A percentile compares a stretch with the other conserved stretches of the same genome.
Evolutionary conservation across 2,329 filamentous ascomycete species (phyloP).

Genomic region (Monosporascus sp.): DNA sequence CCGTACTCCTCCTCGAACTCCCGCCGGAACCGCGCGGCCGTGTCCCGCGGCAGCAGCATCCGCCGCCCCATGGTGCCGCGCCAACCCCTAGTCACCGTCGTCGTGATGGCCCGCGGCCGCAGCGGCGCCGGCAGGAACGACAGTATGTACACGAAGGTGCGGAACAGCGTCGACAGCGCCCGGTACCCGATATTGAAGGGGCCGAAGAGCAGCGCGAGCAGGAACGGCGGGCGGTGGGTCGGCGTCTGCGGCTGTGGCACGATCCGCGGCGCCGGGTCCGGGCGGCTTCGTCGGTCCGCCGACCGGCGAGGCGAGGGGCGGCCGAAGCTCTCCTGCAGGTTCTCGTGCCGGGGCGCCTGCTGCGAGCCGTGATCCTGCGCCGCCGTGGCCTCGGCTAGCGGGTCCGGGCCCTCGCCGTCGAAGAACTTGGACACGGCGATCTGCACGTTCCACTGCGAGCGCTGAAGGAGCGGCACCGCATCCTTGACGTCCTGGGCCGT

Average conservation of each 20-base stretch:
- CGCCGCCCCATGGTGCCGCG: constrained; percentile 65
- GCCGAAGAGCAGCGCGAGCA: constrained; percentile 72
- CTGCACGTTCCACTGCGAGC: constrained; percentile 97
- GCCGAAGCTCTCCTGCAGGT: constrained; percentile 58
- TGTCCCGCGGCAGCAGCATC: constrained; percentile 78
- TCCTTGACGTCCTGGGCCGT: constrained; percentile 76
- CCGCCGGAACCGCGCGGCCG: constrained; percentile 79
- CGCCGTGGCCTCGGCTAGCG: constrained; percentile 69
- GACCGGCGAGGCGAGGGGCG: constrained; percentile 28
- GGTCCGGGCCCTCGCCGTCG: constrained; percentile 85
- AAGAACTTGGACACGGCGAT: constrained; percentile 98
- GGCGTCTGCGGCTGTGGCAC: constrained; percentile 66
- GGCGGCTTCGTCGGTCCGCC: constrained; percentile 31
- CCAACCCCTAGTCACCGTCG: constrained; percentile 45
- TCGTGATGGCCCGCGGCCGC: constrained; percentile 49
- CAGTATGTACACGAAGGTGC: constrained; percentile 71
- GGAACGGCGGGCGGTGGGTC: constrained; percentile 64
- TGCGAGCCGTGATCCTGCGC: constrained; percentile 57
- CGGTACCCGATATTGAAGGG: constrained; percentile 77
- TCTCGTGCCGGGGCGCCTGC: constrained; percentile 63
- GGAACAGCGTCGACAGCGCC: constrained; percentile 62
- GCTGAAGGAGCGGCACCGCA: constrained; percentile 71
- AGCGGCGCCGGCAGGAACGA: constrained; percentile 70
- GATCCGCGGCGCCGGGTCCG: constrained; percentile 75
- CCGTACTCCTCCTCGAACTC: constrained; percentile 96